phyloP scores from a whole-genome alignment of 192 early-diverging fungal species.

The Rhizophagus sp. region DNA sequence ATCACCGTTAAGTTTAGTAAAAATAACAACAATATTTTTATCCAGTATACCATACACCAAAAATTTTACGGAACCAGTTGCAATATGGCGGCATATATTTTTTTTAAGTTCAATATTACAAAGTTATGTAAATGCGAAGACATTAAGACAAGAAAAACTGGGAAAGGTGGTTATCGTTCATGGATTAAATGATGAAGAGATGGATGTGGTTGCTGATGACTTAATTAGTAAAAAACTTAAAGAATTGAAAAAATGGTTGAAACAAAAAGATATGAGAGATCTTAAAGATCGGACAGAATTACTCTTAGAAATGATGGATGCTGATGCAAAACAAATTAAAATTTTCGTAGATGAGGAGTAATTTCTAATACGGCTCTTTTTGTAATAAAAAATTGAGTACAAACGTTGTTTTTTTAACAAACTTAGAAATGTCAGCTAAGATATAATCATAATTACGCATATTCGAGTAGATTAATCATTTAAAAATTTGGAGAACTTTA shows the following conservation, averaged over 20 bases:
- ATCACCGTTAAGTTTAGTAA: neutral
- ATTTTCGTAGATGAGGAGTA: too few species aligned
- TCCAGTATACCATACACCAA: neutral
- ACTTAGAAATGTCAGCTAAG: too few species aligned
- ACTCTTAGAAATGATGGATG: neutral
- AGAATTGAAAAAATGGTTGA: neutral
- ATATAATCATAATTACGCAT: too few species aligned
- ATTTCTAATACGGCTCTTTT: too few species aligned
- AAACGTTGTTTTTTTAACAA: too few species aligned
- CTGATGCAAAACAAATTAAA: neutral
- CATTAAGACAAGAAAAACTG: neutral
- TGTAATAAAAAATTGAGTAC: too few species aligned
- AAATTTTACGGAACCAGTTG: neutral
- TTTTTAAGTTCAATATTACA: conserved; percentile 11
- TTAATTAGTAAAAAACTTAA: neutral
- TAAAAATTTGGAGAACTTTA: too few species aligned
- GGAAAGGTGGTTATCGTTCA: neutral
- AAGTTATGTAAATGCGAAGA: conserved; percentile 21
- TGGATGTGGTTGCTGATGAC: neutral
- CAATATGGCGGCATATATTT: conserved; percentile 21
- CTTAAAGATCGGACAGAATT: neutral
- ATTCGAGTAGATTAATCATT: too few species aligned
- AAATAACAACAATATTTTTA: conserved; percentile 19
- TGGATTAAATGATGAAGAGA: conserved; percentile 15
- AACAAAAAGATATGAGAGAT: neutral